Evolutionary conservation across 2,329 filamentous ascomycete species (phyloP).

Genomic region (Esteya vermicola): DNA sequence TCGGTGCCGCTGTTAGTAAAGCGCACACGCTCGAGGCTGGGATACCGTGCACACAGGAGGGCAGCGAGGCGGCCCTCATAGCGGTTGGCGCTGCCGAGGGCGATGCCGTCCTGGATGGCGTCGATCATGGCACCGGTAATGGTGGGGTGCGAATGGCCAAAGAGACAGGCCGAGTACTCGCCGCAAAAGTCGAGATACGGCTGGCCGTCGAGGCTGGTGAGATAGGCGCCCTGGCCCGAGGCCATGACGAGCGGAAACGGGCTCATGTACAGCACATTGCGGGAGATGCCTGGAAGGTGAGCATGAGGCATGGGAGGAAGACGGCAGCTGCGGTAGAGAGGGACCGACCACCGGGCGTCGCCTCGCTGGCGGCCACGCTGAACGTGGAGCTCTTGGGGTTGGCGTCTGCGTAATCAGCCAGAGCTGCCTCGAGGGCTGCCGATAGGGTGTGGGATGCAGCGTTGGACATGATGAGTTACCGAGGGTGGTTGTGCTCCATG

Average conservation of each 20-base stretch:
- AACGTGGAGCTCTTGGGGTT: no score
- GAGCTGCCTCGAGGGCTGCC: no score
- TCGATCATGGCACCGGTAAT: constrained; percentile 33
- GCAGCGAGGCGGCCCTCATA: constrained; percentile 37
- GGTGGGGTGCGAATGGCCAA: constrained; percentile 46
- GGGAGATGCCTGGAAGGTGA: constrained; percentile 22
- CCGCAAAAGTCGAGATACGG: constrained; percentile 44
- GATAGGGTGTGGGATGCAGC: no score
- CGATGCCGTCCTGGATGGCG: constrained; percentile 34
- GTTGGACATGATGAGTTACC: no score
- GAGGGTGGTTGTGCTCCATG: no score
- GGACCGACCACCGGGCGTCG: not conserved
- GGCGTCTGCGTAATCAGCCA: no score
- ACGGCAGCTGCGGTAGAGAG: no score
- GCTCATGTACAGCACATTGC: constrained; percentile 23
- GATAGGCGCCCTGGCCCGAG: constrained; percentile 13
- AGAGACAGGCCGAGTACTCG: constrained; percentile 52
- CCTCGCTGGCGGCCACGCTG: no score
- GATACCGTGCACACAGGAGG: constrained; percentile 36
- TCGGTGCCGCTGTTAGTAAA: constrained; percentile 55
- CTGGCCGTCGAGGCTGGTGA: constrained; percentile 15
- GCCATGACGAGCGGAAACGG: constrained; percentile 21
- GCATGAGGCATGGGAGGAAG: no score
- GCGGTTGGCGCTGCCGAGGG: constrained; percentile 34
- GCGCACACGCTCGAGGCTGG: constrained; percentile 34